Conservation (phyloP, 805 yeast species). For the Metschnikowia hibisci region DNA sequence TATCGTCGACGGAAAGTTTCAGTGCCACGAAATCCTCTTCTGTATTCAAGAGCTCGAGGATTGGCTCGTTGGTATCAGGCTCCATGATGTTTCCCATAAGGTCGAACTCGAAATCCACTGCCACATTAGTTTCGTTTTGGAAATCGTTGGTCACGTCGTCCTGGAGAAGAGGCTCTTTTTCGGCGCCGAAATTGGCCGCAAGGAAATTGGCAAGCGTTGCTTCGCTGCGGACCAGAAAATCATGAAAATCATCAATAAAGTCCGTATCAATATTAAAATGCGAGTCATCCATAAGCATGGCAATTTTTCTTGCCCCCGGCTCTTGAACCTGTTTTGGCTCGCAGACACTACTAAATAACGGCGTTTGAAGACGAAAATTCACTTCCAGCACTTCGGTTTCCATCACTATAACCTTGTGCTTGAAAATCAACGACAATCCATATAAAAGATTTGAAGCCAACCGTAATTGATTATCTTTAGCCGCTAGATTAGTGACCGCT, state of each 20-base stretch:
- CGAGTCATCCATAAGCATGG: slow-evolving; percentile 23
- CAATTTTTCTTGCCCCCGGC: neutral
- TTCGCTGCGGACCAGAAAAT: neutral
- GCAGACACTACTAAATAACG: neutral
- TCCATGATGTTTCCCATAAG: slow-evolving; percentile 20
- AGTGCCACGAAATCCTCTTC: slow-evolving; percentile 13
- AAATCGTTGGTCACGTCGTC: slow-evolving; percentile 9
- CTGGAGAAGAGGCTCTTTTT: neutral
- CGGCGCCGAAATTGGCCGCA: neutral
- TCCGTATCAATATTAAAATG: slow-evolving; percentile 25
- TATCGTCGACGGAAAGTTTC: slow-evolving; percentile 9
- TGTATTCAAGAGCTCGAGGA: slow-evolving; percentile 11
- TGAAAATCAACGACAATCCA: slow-evolving; percentile 48
- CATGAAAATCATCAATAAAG: slow-evolving; percentile 14
- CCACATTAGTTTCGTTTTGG: slow-evolving; percentile 8
- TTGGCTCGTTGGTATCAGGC: neutral
- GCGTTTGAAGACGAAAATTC: slow-evolving; percentile 2
- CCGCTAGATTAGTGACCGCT: slow-evolving; percentile 10
- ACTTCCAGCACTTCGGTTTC: slow-evolving; percentile 26
- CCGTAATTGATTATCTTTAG: slow-evolving; percentile 25
- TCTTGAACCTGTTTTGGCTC: neutral
- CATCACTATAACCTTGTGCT: slow-evolving; percentile 46
- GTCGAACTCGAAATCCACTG: slow-evolving; percentile 22
- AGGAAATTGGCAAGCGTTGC: neutral
- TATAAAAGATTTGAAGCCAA: slow-evolving; percentile 42